Conservation (phyloP, 2,329 filamentous ascomycete species). For the Paramyrothecium sp. region DNA sequence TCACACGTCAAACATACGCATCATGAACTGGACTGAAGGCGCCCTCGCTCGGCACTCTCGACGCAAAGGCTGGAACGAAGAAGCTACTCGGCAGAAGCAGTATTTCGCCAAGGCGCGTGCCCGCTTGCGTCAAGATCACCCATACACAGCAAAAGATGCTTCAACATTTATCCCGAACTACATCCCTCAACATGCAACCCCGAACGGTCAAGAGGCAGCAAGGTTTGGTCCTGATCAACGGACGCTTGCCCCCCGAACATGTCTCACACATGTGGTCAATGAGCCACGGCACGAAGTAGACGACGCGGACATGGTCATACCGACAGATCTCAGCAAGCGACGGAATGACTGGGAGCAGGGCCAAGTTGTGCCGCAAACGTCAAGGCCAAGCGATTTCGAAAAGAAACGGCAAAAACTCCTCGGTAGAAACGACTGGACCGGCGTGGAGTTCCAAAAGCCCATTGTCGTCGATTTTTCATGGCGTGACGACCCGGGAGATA, state of each 20-base stretch:
- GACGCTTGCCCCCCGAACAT: conserved; percentile 2
- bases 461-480: conserved; percentile 17
- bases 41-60: conserved; percentile 33
- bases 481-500: conserved; percentile 2
- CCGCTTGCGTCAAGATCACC: conserved; percentile 12
- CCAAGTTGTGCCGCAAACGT: too few relatives aligned
- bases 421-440: conserved; percentile 26
- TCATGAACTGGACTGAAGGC: conserved; percentile 43
- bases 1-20: background rate
- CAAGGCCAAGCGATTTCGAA: conserved; percentile 9
- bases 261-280: conserved; percentile 6
- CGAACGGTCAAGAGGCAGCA: background rate
- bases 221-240: background rate
- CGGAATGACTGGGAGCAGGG: background rate
- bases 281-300: background rate
- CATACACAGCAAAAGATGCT: conserved; percentile 3
- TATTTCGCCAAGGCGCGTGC: conserved; percentile 35
- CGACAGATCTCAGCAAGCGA: too few relatives aligned
- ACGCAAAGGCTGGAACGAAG: conserved; percentile 28
- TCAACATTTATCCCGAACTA: conserved; percentile 25
- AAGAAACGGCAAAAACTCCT: conserved; percentile 22
- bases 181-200: conserved; percentile 11
- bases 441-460: conserved; percentile 27
- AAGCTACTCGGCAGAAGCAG: conserved; percentile 32
- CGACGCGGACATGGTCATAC: too few relatives aligned